Percentiles rank a stretch among this genome's conserved stretches.
These are phyloP conservation scores for Tuctoria greenei DNA, from an alignment of 176 grass and related monocot genomes.

Conservation along the genomic window DNA sequence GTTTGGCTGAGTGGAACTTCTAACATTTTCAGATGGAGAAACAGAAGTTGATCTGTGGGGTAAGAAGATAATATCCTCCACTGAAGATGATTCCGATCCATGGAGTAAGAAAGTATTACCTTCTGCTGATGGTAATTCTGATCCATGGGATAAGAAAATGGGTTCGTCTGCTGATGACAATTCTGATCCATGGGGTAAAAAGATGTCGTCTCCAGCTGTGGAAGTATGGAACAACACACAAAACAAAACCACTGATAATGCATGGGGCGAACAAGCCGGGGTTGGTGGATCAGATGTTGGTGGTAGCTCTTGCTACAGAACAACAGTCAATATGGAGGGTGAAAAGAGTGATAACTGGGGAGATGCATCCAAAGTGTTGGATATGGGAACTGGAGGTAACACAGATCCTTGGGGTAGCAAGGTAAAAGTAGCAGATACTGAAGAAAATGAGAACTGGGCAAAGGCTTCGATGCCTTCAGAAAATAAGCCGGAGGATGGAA, in stretches of 20 bases:
- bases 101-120: background rate
- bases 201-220: conserved; percentile 30
- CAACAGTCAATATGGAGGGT: conserved; percentile 34
- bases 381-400: conserved; percentile 31
- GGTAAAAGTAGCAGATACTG: conserved; percentile 37
- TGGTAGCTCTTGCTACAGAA: conserved; percentile 49
- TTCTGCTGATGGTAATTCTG: conserved; percentile 15
- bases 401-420: conserved; percentile 57
- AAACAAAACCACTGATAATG: conserved; percentile 22
- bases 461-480: conserved; percentile 29
- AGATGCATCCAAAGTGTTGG: conserved; percentile 6
- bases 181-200: conserved; percentile 53
- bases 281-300: conserved; percentile 42
- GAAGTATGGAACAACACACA: conserved; percentile 44
- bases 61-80: conserved; percentile 29
- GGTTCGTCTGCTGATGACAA: conserved; percentile 23
- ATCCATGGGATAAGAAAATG: conserved; percentile 23
- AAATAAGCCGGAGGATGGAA: conserved; percentile 31
- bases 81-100: background rate
- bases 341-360: conserved; percentile 49
- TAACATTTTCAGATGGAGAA: conserved; percentile 39
- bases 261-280: conserved; percentile 45
- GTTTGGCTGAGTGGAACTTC: conserved; percentile 26
- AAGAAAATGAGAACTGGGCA: conserved; percentile 49
- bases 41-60: conserved; percentile 53